Evolutionary conservation across 768 basidiomycete species (phyloP).

Genomic region (Rhizopogon vinicolor): DNA sequence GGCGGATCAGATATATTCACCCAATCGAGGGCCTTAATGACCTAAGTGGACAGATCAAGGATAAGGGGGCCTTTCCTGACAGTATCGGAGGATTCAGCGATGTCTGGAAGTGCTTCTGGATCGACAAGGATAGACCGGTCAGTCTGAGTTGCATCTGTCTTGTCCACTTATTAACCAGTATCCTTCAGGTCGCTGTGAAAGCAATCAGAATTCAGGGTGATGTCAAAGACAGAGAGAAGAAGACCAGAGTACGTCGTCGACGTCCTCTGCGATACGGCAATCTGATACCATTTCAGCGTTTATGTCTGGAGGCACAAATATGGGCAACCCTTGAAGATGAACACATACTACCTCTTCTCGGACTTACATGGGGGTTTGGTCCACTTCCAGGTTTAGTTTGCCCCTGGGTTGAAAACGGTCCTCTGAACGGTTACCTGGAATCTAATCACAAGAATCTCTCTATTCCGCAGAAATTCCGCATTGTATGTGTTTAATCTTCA

Average conservation of each 20-base stretch:
- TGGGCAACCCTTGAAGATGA: slow-evolving; percentile 36
- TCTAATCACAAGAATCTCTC: slow-evolving; percentile 30
- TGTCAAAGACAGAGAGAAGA: background rate
- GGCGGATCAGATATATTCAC: background rate
- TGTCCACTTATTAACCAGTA: background rate
- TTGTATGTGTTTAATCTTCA: slow-evolving; percentile 21
- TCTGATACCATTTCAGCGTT: slow-evolving; percentile 3
- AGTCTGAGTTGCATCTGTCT: background rate
- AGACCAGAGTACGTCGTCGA: background rate
- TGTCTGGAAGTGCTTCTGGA: slow-evolving; percentile 36
- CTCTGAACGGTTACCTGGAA: slow-evolving; percentile 33
- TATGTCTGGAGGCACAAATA: slow-evolving; percentile 31
- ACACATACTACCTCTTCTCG: slow-evolving; percentile 33
- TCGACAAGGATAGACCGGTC: background rate
- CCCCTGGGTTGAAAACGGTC: slow-evolving; percentile 38
- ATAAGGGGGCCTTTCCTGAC: slow-evolving; percentile 25
- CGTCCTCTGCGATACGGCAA: background rate
- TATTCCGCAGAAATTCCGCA: slow-evolving; percentile 28
- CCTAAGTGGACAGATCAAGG: slow-evolving; percentile 6
- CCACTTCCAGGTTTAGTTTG: slow-evolving; percentile 34
- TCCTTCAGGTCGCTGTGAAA: slow-evolving; percentile 4
- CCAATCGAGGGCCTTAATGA: background rate
- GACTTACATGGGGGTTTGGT: slow-evolving; percentile 33
- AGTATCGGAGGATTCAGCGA: slow-evolving; percentile 43
- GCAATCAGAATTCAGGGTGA: background rate